Base-by-base conservation (phyloP, 148 eudicot species). In the Rheum nobile region DNA sequence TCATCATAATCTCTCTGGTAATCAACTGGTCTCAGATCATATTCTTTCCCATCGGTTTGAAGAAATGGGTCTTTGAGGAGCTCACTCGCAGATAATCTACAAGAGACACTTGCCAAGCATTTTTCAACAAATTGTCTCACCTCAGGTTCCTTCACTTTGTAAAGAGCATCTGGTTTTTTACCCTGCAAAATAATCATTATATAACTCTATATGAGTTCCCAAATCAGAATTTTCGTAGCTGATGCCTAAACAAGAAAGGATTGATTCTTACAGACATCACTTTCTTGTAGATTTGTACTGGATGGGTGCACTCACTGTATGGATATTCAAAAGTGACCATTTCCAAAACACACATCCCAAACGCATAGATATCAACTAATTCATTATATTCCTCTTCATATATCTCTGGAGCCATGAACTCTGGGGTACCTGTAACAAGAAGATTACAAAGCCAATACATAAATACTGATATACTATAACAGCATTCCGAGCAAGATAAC, bases 291-390 rank as follows among this genome's bases (percentile, higher is more conserved):
- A 81, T 75, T 75, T 81, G 79, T 24, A 76, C 84, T 16, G 81
- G 76, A 67, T 81, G 81, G 24, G 76, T 78, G 71, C 81, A 81
- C 69, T 81, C 84, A 46, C 79, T 78, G 67, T 81, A 81, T 26
- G 84, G 84, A 75, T 81, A 81, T 29, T 81, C 84, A 72, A 78
- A 81, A 22, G 84, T 81, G 47, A 81, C 81, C 79, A 81, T 75
- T 73, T 81, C 84, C 24, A 81, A 72, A 11, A 81, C 74, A 46
- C 84, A 81, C 84, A 81, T 81, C 44, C 84, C 84, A 38, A 81
- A 81, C 1, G 84, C 75, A 71, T 81, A 81, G 24, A 81, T 78
- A 71, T 81, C 84, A 67, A 81, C 84, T 72, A 78, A 54, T 67
- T 81, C 84, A 78, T 81, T 81, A 68, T 81, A 81, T 52, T 81